A percentile compares a stretch with the other conserved stretches of the same genome.
Evolutionary conservation across 306 rosid species (phyloP).

Genomic region (Myrica gale): DNA sequence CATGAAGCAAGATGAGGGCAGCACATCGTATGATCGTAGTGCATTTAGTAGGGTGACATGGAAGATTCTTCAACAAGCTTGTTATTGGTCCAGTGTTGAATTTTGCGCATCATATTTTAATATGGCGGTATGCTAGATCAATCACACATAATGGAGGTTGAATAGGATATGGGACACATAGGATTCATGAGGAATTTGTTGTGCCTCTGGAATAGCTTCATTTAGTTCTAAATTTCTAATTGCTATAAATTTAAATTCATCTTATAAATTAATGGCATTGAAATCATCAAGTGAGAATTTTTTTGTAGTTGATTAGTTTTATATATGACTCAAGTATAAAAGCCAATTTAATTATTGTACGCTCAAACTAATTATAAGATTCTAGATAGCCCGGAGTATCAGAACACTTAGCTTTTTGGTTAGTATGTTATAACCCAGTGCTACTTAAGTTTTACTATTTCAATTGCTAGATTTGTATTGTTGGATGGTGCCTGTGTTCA

Average conservation of each 20-base stretch:
- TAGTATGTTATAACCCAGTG: background rate
- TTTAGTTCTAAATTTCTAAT: background rate
- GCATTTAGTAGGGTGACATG: background rate
- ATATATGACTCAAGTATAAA: background rate
- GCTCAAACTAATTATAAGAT: no score
- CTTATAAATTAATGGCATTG: background rate
- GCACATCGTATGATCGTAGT: background rate
- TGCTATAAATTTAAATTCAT: background rate
- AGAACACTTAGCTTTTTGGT: background rate
- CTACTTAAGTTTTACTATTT: background rate
- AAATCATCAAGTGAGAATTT: background rate
- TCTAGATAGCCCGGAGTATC: no score
- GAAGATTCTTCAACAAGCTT: no score
- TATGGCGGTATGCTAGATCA: background rate
- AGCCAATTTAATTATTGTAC: background rate
- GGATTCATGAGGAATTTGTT: background rate
- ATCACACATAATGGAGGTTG: background rate
- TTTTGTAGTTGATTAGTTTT: background rate
- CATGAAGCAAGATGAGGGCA: background rate
- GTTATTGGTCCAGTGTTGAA: background rate
- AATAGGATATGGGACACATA: background rate
- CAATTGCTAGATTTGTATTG: conserved; percentile 13
- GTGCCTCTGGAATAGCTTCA: background rate
- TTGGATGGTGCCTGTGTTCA: conserved; percentile 9
- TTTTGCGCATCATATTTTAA: background rate